Conservation (phyloP, 2,329 filamentous ascomycete species). For the Capronia americana region DNA sequence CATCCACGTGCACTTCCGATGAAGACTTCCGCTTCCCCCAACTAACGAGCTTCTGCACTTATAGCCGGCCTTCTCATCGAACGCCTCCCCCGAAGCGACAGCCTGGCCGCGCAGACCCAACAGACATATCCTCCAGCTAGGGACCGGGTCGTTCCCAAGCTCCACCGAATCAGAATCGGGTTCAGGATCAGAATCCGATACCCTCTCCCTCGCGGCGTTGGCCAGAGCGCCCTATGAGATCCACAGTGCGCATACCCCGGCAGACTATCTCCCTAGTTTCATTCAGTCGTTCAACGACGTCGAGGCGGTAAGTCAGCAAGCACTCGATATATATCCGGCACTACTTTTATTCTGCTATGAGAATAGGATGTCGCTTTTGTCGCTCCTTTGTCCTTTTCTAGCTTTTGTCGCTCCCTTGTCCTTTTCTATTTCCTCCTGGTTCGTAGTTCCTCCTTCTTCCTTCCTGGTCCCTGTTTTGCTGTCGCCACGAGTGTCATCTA, state of each 20-base stretch:
- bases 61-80: conserved; percentile 14
- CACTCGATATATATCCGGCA: no score
- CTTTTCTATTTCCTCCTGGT: no score
- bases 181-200: not conserved
- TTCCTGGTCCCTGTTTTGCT: no score
- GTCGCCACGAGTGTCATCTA: no score
- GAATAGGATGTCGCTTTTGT: not conserved
- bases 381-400: no score
- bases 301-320: conserved; percentile 10
- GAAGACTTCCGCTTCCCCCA: not conserved
- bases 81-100: not conserved
- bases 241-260: not conserved
- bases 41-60: no score
- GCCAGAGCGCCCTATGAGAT: conserved; percentile 5
- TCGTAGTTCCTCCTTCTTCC: no score
- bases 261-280: conserved; percentile 13
- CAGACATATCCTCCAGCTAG: conserved; percentile 17
- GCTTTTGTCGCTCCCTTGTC: no score
- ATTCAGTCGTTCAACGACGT: conserved; percentile 10
- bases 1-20: not conserved
- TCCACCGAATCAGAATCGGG: no score
- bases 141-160: conserved; percentile 1
- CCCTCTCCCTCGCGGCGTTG: conserved; percentile 3
- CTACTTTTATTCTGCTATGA: not conserved
- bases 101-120: conserved; percentile 10